Base-by-base conservation (phyloP, 768 basidiomycete species). In the Tylopilus sp. region DNA sequence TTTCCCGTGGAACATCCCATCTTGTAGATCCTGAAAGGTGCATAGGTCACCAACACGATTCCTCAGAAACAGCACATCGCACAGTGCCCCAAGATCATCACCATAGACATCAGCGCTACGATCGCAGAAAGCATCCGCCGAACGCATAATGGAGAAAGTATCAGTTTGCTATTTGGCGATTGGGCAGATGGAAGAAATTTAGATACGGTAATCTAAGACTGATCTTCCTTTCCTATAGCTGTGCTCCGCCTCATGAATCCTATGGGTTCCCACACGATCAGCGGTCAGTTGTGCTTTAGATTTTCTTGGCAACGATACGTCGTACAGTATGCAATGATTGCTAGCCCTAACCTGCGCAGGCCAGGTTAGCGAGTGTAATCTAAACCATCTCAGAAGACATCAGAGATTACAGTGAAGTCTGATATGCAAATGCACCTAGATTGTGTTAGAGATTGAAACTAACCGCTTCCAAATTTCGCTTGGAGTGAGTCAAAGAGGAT, bases 111-210 rank as follows among this genome's bases (percentile, higher is more conserved):
- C 62, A 89, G 86, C 64, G 82, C 91, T 23, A 91, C 90, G 33
- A 85, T 99, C 57, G 90, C 97, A 6, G 97, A 99, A 75, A 93
- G 91, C 58, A 97, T 99, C 49, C 85, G 97, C 38, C 79, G 95
- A 53, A 94, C 91, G 3, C 92, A 95, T 69, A 95, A 95, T 55
- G 92, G 93, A 51, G 92, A 95, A 72, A 92, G 90, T 55, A 93
- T 95, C 62, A 91, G 88, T 56, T 66, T 93, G 31, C 73, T 95
- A 11, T 94, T 95, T 58, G 88, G 87, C 36, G 91, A 91, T 61
- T 90, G 86, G 84, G 76, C 84, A 22, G 84, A 85, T 44, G 65
- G 58, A 15, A 62, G 60, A 41, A 60, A 65, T 40, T 52, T 69
- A 48, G 71, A 71, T 44, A 48, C 67, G 17, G 57, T 57, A 39